Conservation (phyloP, 495 filamentous ascomycete genomes). For the Penicillium paxilli region DNA sequence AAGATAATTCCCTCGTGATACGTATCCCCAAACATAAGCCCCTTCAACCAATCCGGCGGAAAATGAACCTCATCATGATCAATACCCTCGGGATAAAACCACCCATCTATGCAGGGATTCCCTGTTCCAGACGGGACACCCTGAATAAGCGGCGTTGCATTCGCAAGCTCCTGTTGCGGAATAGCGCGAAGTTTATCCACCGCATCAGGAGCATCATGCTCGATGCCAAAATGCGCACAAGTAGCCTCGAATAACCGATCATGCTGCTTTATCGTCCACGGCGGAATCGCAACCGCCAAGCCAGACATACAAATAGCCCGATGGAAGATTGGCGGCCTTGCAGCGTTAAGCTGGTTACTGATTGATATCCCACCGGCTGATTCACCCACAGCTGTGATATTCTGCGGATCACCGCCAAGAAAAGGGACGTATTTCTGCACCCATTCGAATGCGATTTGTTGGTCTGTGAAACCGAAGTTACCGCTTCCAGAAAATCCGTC, state of each 20-base stretch:
- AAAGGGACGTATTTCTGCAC: slow-evolving; percentile 43
- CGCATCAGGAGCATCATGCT: slow-evolving; percentile 6
- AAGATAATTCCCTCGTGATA: slow-evolving; percentile 38
- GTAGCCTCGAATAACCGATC: slow-evolving; percentile 19
- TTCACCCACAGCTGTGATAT: slow-evolving; percentile 64
- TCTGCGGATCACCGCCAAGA: slow-evolving; percentile 64
- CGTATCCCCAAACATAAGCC: slow-evolving; percentile 31
- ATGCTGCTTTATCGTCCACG: slow-evolving; percentile 28
- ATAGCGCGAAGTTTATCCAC: slow-evolving; percentile 22
- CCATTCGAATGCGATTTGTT: slow-evolving; percentile 32
- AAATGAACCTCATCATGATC: slow-evolving; percentile 18
- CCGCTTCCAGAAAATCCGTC: slow-evolving; percentile 25
- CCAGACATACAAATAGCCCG: slow-evolving; percentile 34
- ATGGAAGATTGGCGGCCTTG: slow-evolving; percentile 20
- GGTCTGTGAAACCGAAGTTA: slow-evolving; percentile 36
- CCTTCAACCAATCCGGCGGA: slow-evolving; percentile 27
- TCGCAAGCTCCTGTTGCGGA: slow-evolving; percentile 27
- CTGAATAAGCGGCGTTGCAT: slow-evolving; percentile 28
- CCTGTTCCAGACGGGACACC: slow-evolving; percentile 25
- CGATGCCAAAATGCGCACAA: slow-evolving; percentile 25
- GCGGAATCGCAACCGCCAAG: slow-evolving; percentile 18
- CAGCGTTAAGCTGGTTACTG: slow-evolving; percentile 52
- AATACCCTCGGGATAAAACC: slow-evolving; percentile 22
- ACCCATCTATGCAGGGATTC: slow-evolving; percentile 31
- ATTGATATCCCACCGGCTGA: slow-evolving; percentile 67